These are phyloP conservation scores for Rhizophagus clarus DNA, from an alignment of 192 early-diverging fungal species.

Conservation along the genomic window DNA sequence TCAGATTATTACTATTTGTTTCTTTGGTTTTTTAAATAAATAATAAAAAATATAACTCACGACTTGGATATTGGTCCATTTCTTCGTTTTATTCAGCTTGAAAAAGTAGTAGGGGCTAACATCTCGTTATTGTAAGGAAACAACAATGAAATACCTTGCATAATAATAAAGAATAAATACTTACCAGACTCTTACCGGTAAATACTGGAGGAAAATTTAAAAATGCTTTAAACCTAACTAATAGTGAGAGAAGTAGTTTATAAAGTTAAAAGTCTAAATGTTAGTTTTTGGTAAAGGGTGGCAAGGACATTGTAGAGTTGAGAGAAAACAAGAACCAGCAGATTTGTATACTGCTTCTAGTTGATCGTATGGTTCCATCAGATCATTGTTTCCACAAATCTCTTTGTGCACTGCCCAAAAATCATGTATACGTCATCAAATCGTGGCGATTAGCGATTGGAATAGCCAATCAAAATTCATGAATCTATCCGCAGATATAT, in stretches of 20 bases:
- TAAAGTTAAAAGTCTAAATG: background rate
- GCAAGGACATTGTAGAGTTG: conserved; percentile 13
- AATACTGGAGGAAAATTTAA: background rate
- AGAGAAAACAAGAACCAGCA: conserved; percentile 19
- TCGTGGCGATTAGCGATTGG: conserved; percentile 2
- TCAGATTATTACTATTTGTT: background rate
- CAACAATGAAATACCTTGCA: background rate
- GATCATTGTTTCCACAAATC: conserved; percentile 29
- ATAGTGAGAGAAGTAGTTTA: conserved; percentile 10
- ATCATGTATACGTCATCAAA: conserved; percentile 7
- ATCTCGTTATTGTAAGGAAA: background rate
- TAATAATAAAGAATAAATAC: conserved; percentile 11
- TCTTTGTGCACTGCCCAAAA: conserved; percentile 25
- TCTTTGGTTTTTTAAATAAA: background rate
- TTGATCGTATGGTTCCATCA: conserved; percentile 22
- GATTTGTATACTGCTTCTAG: conserved; percentile 27
- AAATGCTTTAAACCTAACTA: conserved; percentile 2
- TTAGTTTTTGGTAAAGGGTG: conserved; percentile 5
- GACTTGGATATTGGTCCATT: background rate
- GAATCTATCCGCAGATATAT: conserved; percentile 24
- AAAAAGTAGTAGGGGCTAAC: background rate
- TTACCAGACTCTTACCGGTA: conserved; percentile 18
- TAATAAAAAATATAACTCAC: conserved; percentile 2
- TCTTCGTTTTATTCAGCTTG: conserved; percentile 13
- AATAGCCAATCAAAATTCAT: conserved; percentile 15